phyloP scores from a whole-genome alignment of 176 grass and related monocot species.

The Eleusine coracana region DNA sequence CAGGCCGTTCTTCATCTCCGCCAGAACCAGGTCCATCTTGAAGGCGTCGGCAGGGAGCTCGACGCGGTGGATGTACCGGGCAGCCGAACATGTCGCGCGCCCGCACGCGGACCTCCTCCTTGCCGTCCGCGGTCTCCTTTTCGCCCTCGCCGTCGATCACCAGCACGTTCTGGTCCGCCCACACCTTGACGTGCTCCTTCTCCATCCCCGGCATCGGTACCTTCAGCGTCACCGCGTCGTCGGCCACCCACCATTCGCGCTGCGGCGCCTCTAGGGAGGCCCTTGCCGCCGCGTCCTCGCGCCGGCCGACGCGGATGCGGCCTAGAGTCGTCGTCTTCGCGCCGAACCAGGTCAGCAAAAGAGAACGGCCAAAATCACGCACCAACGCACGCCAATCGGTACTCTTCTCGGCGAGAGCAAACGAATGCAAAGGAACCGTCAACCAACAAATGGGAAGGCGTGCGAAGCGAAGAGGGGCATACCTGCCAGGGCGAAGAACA shows the following conservation, averaged over 20 bases:
- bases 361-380: not conserved
- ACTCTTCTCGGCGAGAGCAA: not conserved
- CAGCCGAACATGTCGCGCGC: too few species aligned
- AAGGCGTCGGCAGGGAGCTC: slow-evolving; percentile 39
- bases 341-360: slow-evolving; percentile 1
- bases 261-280: not conserved
- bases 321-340: not conserved
- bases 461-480: not conserved
- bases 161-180: slow-evolving; percentile 48
- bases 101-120: too few species aligned
- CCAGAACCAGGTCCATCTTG: slow-evolving; percentile 69
- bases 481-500: slow-evolving; percentile 10
- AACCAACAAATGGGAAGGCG: too few species aligned
- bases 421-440: not conserved
- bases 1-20: slow-evolving; percentile 81
- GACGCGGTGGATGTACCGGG: slow-evolving; percentile 43
- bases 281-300: too few species aligned
- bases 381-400: not conserved
- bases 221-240: slow-evolving; percentile 46
- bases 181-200: slow-evolving; percentile 75
- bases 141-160: slow-evolving; percentile 55
- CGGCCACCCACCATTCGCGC: slow-evolving; percentile 45
- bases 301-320: too few species aligned
- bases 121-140: slow-evolving; percentile 32
- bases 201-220: slow-evolving; percentile 74